Percentiles rank a stretch among this genome's conserved stretches.
phyloP scores from a whole-genome alignment of 768 basidiomycete genomes.

The Rhodotorula paludigena region DNA sequence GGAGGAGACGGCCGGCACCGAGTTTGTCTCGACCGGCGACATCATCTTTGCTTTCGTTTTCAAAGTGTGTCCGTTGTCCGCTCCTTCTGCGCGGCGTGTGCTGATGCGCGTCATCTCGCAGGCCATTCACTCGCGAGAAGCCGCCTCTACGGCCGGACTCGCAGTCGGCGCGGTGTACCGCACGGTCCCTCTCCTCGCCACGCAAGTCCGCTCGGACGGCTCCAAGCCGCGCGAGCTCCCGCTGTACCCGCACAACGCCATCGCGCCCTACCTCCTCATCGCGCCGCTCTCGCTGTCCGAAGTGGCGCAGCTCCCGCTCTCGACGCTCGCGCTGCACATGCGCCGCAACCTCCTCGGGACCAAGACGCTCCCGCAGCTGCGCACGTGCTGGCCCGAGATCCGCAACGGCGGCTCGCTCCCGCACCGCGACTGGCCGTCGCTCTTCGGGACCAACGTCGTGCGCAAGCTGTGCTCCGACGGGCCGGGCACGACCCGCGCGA shows the following conservation, averaged over 20 bases:
- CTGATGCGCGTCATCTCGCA: neutral
- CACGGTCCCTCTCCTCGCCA: neutral
- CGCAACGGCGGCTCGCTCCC: neutral
- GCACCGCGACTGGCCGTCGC: neutral
- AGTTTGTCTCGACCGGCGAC: slow-evolving; percentile 12
- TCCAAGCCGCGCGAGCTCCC: neutral
- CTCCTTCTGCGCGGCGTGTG: neutral
- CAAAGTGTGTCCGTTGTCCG: neutral
- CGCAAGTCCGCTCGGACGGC: no score
- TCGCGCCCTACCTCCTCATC: neutral
- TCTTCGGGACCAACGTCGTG: neutral
- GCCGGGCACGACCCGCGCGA: neutral
- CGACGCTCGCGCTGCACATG: neutral
- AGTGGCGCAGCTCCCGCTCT: neutral
- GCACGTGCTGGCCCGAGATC: neutral
- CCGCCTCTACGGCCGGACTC: neutral
- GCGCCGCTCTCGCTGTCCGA: neutral
- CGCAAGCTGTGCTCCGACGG: neutral
- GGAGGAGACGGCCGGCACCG: neutral
- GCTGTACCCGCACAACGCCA: neutral
- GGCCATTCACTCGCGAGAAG: neutral
- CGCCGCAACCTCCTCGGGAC: neutral
- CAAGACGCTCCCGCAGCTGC: neutral
- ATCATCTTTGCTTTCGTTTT: neutral
- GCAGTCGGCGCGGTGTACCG: neutral